A percentile compares a stretch with the other conserved stretches of the same genome.
phyloP scores from a whole-genome alignment of 2,329 filamentous ascomycete genomes.

The Trichoderma asperellum region DNA sequence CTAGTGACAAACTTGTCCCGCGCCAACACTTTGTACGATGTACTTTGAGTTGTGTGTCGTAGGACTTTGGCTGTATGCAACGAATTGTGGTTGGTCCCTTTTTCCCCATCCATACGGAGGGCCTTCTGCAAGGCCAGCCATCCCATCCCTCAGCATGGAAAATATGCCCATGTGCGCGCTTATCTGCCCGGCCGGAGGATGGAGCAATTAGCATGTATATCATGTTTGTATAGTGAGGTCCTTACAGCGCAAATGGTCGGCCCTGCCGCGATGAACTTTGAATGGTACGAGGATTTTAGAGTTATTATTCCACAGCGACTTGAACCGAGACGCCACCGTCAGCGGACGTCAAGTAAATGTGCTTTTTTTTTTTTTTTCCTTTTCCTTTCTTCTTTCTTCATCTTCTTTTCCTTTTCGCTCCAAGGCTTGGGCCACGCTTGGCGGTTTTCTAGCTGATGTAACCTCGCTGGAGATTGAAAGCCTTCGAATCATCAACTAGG shows the following conservation, averaged over 20 bases:
- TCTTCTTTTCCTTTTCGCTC: background rate
- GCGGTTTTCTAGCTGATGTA: background rate
- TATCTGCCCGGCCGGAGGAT: slow-evolving; percentile 12
- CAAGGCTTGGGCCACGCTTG: slow-evolving; percentile 7
- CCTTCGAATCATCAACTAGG: background rate
- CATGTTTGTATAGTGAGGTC: background rate
- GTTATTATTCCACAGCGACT: slow-evolving; percentile 18
- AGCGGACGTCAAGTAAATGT: slow-evolving; percentile 1
- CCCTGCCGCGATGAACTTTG: slow-evolving; percentile 20
- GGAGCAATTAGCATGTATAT: background rate
- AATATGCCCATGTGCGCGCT: slow-evolving; percentile 21
- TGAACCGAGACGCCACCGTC: slow-evolving; percentile 26
- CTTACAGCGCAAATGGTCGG: slow-evolving; percentile 7
- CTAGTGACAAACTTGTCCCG: background rate
- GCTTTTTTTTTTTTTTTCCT: background rate
- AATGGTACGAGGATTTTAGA: slow-evolving; percentile 23
- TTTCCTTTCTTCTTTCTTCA: background rate
- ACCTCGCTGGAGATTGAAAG: slow-evolving; percentile 10
- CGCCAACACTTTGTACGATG: background rate
- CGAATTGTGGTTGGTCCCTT: background rate
- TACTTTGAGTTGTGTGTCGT: background rate
- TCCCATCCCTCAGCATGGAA: slow-evolving; percentile 1
- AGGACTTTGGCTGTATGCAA: background rate
- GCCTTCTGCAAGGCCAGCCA: background rate
- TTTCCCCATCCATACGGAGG: background rate